Conservation (phyloP, 495 filamentous ascomycete genomes). For the Penicillium fimorum region DNA sequence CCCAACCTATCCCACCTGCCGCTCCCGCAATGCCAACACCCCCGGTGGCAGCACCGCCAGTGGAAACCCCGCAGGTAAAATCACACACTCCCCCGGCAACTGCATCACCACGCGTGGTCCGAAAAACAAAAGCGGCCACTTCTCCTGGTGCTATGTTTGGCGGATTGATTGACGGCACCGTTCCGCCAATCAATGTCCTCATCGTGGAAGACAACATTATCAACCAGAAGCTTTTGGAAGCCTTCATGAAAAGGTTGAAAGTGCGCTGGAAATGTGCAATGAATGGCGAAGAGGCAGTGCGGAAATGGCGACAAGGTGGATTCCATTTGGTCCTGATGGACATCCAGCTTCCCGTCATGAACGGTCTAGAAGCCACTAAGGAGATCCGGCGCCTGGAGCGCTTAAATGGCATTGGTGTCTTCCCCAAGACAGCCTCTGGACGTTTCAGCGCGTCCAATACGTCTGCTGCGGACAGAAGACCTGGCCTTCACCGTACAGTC, state of each 20-base stretch:
- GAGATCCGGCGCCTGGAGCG: slow-evolving; percentile 90
- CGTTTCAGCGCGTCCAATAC: slow-evolving; percentile 38
- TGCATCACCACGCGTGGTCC: slow-evolving; percentile 38
- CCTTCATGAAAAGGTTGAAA: slow-evolving; percentile 93
- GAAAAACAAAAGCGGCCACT: slow-evolving; percentile 48
- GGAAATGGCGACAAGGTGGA: slow-evolving; percentile 90
- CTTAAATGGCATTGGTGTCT: slow-evolving; percentile 86
- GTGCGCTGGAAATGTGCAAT: slow-evolving; percentile 97
- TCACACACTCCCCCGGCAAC: slow-evolving; percentile 37
- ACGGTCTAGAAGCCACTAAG: slow-evolving; percentile 90
- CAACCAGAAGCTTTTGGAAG: slow-evolving; percentile 88
- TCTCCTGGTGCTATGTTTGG: slow-evolving; percentile 44
- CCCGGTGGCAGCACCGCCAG: slow-evolving; percentile 27
- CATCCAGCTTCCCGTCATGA: slow-evolving; percentile 97
- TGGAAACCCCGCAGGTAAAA: slow-evolving; percentile 40
- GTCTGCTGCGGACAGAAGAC: slow-evolving; percentile 24
- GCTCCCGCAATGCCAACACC: slow-evolving; percentile 38
- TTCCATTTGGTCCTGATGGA: slow-evolving; percentile 99
- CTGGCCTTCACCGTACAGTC: slow-evolving; percentile 29
- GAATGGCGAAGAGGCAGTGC: slow-evolving; percentile 89
- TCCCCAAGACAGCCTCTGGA: slow-evolving; percentile 55
- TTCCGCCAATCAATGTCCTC: slow-evolving; percentile 94
- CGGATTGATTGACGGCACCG: slow-evolving; percentile 74
- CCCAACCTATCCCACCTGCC: slow-evolving; percentile 23
- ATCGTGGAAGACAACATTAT: slow-evolving; percentile 99